phyloP scores from a whole-genome alignment of 2,329 filamentous ascomycete species.

The Rutstroemia sydowiana region DNA sequence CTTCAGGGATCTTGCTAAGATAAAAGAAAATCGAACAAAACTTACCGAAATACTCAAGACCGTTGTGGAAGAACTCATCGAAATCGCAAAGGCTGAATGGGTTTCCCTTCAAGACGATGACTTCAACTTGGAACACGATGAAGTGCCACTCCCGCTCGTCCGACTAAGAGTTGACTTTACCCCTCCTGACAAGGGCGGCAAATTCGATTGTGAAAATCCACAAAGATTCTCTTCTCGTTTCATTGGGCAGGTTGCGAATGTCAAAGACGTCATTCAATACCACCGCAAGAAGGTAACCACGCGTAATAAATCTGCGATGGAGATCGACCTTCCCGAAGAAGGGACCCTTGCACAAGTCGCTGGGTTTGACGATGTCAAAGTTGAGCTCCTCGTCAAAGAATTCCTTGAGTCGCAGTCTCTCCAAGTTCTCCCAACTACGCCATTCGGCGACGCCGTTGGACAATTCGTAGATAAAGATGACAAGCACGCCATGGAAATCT shows the following conservation, averaged over 20 bases:
- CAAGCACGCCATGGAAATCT: constrained; percentile 81
- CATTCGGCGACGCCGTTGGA: constrained; percentile 85
- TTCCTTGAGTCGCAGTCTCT: constrained; percentile 78
- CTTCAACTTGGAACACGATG: constrained; percentile 46
- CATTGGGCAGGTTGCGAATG: constrained; percentile 82
- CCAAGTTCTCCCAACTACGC: constrained; percentile 86
- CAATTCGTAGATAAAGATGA: constrained; percentile 95
- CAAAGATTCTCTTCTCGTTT: constrained; percentile 95
- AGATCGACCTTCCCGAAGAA: constrained; percentile 54
- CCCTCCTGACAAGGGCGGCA: constrained; percentile 74
- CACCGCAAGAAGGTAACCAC: constrained; percentile 73
- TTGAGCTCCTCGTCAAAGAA: constrained; percentile 81
- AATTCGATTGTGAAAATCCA: constrained; percentile 88
- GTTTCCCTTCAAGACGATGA: constrained; percentile 60
- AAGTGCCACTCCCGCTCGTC: constrained; percentile 73
- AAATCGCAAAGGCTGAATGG: constrained; percentile 78
- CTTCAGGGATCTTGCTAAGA: constrained; percentile 70
- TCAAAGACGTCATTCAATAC: constrained; percentile 88
- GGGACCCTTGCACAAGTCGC: constrained; percentile 52
- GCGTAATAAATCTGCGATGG: constrained; percentile 37
- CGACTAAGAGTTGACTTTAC: constrained; percentile 87
- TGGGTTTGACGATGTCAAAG: constrained; percentile 67
- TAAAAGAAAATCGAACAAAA: constrained; percentile 75
- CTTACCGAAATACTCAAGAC: constrained; percentile 69
- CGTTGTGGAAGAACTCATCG: constrained; percentile 80